Conservation (phyloP, 345 rosid species). For the Gossypioides kirkii region DNA sequence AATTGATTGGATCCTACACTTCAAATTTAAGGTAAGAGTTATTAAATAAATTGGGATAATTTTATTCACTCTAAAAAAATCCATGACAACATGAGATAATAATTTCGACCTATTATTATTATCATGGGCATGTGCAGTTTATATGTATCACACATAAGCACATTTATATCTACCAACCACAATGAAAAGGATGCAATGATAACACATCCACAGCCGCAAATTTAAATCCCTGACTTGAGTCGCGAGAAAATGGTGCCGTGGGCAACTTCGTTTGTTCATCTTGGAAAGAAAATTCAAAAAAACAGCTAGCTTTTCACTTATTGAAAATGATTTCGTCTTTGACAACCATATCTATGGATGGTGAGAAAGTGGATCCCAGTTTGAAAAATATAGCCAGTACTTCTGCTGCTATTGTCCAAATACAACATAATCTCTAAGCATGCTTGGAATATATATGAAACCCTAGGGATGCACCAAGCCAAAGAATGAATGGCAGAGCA, state of each 20-base stretch:
- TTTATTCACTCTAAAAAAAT: no score
- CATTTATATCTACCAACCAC: no score
- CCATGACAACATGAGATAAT: no score
- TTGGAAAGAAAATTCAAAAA: not conserved
- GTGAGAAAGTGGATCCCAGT: constrained; percentile 12
- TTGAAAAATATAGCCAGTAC: constrained; percentile 3
- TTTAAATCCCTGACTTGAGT: not conserved
- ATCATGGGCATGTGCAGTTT: no score
- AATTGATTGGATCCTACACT: no score
- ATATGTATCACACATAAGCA: no score
- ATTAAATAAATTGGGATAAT: no score
- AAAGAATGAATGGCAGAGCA: not conserved
- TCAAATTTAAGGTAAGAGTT: no score
- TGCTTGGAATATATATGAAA: not conserved
- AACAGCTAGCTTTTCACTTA: not conserved
- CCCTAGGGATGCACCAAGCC: not conserved
- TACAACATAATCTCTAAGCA: no score
- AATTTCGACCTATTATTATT: no score
- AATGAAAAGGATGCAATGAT: no score
- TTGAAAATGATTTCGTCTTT: constrained; percentile 15
- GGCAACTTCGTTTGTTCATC: constrained; percentile 20
- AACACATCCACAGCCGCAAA: not conserved
- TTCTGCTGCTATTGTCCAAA: not conserved
- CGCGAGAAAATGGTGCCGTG: constrained; percentile 18
- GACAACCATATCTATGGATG: not conserved